Evolutionary conservation across 306 rosid genomes (phyloP), one percentile per base, ranked within the genome.

Genomic region (Oemleria cerasiformis): DNA sequence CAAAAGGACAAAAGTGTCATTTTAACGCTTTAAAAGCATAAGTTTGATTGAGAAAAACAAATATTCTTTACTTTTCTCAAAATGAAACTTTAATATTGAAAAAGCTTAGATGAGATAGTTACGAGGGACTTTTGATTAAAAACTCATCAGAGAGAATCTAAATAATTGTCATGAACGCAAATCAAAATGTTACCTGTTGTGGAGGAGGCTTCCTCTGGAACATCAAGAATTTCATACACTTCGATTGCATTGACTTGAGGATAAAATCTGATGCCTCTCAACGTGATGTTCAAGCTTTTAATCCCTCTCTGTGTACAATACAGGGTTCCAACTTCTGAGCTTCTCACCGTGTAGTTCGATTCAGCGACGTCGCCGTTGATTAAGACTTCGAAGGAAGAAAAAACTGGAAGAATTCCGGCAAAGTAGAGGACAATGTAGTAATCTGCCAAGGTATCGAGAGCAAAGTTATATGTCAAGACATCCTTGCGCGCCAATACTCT

Each of bases 231-330:
- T 73, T 83, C 82, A 79, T 90, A 93, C 25, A 91, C 94, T 80
- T 90, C 98, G 78, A 93, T 82, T 63, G 89, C 98, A 83, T 90
- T 93, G 86, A 93, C 80, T 74, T 84, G 97, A 83, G 98, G 94
- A 73, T 84, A 87, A 78, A 84, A 90, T 44, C 65, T 78, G 70
- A 71, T 70, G 77, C 84, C 80, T 78, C 68, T 87, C 0, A 93
- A 76, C 48, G 97, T 84, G 71, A 93, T 82, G 72, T 83, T 90
- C 87, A 93, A 82, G 78, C 73, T 87, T 25, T 43, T 73, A 58
- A 88, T 80, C 58, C 83, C 85, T 51, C 85, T 79, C 78, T 39
- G 69, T 0, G 84, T 80, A 39, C 80, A 12, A 60, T 91, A 83
- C 53, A 93, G 73, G 69, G 89, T 92, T 64, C 87, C 82, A 50